phyloP scores from a whole-genome alignment of 192 early-diverging fungal species.

The Podila epicladia region DNA sequence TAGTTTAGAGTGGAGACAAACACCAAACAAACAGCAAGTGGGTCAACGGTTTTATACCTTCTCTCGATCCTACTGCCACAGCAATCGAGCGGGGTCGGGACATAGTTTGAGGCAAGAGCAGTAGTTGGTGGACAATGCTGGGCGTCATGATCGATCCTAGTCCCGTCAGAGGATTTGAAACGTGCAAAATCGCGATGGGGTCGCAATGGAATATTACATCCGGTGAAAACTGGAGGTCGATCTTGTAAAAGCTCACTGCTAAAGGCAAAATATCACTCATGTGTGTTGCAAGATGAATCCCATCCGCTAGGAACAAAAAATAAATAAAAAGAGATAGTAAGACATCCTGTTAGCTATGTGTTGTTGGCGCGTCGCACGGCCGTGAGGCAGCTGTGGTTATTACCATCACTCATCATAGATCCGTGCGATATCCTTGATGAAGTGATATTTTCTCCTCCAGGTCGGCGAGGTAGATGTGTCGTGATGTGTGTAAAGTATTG shows the following conservation, averaged over 20 bases:
- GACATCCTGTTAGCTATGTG: no score
- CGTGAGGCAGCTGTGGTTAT: neutral
- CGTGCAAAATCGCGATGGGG: constrained; percentile 30
- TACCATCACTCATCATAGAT: constrained; percentile 38
- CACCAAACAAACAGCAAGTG: neutral
- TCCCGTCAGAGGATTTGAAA: constrained; percentile 35
- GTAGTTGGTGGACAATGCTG: constrained; percentile 16
- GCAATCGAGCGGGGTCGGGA: constrained; percentile 27
- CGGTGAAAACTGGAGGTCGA: constrained; percentile 43
- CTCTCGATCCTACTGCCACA: constrained; percentile 24
- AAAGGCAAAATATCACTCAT: constrained; percentile 14
- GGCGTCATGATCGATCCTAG: constrained; percentile 36
- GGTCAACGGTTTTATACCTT: constrained; percentile 6
- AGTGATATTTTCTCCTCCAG: constrained; percentile 15
- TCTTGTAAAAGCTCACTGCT: constrained; percentile 28
- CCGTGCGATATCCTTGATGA: constrained; percentile 46
- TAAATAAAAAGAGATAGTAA: neutral
- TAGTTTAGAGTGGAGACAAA: neutral
- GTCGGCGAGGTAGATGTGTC: constrained; percentile 16
- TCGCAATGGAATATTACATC: constrained; percentile 31
- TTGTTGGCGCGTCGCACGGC: no score
- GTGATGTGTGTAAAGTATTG: constrained; percentile 29
- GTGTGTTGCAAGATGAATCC: constrained; percentile 32
- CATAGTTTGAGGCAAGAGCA: constrained; percentile 24
- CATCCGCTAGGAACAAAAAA: constrained; percentile 14